phyloP scores from a whole-genome alignment of 2,329 filamentous ascomycete genomes.

The Penicillium sp. region DNA sequence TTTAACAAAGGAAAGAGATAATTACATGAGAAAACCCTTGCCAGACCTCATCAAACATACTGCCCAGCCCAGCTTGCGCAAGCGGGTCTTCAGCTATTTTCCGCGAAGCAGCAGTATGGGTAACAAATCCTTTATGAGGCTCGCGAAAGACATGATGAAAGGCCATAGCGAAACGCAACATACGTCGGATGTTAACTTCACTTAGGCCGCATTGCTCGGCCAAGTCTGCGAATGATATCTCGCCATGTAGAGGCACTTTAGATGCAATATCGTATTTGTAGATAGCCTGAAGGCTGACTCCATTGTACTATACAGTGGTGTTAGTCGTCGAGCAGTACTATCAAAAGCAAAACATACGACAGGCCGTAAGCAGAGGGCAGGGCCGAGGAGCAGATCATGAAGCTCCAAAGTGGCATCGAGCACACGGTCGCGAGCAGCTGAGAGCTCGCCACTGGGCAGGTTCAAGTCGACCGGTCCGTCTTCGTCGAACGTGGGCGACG shows the following conservation, averaged over 20 bases:
- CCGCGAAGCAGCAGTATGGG: constrained; percentile 10
- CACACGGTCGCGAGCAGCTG: no score
- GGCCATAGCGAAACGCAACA: constrained; percentile 4
- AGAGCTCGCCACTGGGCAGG: not conserved
- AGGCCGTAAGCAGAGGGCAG: no score
- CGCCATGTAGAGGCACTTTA: not conserved
- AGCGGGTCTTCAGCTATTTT: not conserved
- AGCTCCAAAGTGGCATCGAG: no score
- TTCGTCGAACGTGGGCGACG: not conserved
- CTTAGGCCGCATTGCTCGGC: constrained; percentile 1
- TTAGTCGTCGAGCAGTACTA: no score
- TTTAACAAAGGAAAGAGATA: no score
- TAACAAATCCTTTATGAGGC: constrained; percentile 4
- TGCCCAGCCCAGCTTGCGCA: not conserved
- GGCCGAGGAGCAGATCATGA: no score
- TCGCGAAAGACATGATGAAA: constrained; percentile 10
- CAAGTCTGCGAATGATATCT: constrained; percentile 1
- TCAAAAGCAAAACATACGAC: no score
- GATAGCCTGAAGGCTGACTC: no score
- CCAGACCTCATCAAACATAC: not conserved
- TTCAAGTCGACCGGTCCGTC: not conserved
- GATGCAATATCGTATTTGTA: not conserved
- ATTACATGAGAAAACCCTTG: not conserved
- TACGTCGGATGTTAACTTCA: not conserved
- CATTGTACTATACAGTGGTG: no score